These are phyloP conservation scores for Colletotrichum sp. DNA, from an alignment of 2,329 filamentous ascomycete genomes.

Conservation along the genomic window DNA sequence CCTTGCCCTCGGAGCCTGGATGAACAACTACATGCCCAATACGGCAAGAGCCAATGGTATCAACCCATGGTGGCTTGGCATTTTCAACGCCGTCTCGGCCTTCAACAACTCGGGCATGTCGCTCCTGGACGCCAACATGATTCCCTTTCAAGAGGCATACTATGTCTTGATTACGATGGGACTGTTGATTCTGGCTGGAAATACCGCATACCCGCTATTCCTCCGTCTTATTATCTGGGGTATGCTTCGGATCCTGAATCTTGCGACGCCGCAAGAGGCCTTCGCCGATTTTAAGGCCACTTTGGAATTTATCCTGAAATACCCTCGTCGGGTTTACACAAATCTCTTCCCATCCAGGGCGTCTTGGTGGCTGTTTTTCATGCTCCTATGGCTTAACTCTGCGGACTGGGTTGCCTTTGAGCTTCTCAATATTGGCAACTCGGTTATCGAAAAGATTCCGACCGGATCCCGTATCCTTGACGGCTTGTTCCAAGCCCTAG, in stretches of 20 bases:
- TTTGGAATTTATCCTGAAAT: slow-evolving; percentile 58
- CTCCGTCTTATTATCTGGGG: slow-evolving; percentile 65
- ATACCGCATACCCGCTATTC: slow-evolving; percentile 70
- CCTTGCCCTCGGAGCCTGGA: slow-evolving; percentile 65
- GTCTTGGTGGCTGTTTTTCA: slow-evolving; percentile 70
- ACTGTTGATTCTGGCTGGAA: slow-evolving; percentile 65
- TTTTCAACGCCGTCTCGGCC: slow-evolving; percentile 72
- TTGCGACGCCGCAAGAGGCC: slow-evolving; percentile 39
- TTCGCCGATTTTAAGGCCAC: slow-evolving; percentile 51
- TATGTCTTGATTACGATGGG: slow-evolving; percentile 60
- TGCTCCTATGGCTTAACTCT: slow-evolving; percentile 65
- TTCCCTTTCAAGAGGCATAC: slow-evolving; percentile 59
- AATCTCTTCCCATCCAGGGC: slow-evolving; percentile 67
- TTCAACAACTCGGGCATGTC: slow-evolving; percentile 78
- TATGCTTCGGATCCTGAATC: slow-evolving; percentile 44
- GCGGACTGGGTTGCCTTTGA: slow-evolving; percentile 72
- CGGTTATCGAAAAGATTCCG: slow-evolving; percentile 56
- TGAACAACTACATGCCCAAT: slow-evolving; percentile 55
- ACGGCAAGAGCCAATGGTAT: slow-evolving; percentile 59
- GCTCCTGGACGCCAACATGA: slow-evolving; percentile 70
- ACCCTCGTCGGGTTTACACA: slow-evolving; percentile 64
- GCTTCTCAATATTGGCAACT: slow-evolving; percentile 67
- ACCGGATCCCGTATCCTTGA: slow-evolving; percentile 61
- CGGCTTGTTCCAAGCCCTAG: slow-evolving; percentile 68
- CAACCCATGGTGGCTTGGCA: slow-evolving; percentile 71